Conservation (phyloP, 306 rosid genomes). For the Prunus mume region DNA sequence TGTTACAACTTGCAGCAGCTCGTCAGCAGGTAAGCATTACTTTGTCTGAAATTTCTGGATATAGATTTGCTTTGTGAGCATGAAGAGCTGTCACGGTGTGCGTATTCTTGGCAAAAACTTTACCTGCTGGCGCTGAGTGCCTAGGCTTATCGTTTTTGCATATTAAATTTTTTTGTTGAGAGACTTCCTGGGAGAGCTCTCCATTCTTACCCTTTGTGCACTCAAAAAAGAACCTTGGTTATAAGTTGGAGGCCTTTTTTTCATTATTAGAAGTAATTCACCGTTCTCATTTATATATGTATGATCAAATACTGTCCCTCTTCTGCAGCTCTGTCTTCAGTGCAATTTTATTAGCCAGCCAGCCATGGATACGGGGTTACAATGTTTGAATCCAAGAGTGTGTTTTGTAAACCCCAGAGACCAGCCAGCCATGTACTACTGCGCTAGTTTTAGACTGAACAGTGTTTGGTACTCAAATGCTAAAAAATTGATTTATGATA, state of each 20-base stretch:
- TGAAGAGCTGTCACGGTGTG: background rate
- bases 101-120: background rate
- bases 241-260: background rate
- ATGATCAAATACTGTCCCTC: background rate
- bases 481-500: background rate
- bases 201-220: background rate
- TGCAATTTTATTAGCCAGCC: background rate
- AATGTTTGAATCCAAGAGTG: background rate
- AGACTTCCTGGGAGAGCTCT: background rate
- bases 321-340: background rate
- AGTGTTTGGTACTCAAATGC: background rate
- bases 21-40: conserved; percentile 59
- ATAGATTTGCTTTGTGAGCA: background rate
- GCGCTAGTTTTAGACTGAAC: background rate
- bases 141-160: background rate
- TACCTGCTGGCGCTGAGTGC: background rate
- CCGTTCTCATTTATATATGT: background rate
- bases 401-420: background rate
- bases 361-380: background rate
- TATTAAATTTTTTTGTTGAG: background rate
- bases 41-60: background rate
- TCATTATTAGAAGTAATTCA: background rate
- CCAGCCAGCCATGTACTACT: background rate
- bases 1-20: conserved; percentile 80
- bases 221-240: background rate